Percentiles rank a stretch among this genome's conserved stretches.
Conservation (phyloP, 257 asterid species). For the Verbena officinalis region DNA sequence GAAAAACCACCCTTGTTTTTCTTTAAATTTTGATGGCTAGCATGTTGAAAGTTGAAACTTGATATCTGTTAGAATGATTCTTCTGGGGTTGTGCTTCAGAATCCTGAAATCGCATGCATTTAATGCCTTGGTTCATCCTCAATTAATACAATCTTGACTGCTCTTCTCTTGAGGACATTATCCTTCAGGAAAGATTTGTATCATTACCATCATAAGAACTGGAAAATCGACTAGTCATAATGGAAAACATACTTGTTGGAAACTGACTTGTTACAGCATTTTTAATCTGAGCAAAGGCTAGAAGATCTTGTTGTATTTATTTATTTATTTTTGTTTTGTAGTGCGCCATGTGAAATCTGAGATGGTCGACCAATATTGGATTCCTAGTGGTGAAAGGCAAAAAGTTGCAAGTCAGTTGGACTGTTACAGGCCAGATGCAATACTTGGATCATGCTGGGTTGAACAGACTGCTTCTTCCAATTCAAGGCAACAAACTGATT, state of each 20-base stretch:
- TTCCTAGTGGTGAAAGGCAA: conserved; percentile 27
- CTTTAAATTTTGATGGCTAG: background rate
- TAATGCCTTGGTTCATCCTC: background rate
- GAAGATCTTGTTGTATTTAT: background rate
- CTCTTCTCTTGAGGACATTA: background rate
- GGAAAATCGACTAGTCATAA: background rate
- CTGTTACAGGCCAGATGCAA: conserved; percentile 33
- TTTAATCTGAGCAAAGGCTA: background rate
- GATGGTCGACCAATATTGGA: conserved; percentile 29
- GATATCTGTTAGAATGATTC: background rate
- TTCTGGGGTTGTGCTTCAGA: background rate
- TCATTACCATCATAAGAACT: background rate
- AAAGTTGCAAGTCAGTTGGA: conserved; percentile 15
- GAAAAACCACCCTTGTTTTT: background rate
- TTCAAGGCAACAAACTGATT: conserved; percentile 24
- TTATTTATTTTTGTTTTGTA: conserved; percentile 14
- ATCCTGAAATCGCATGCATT: background rate
- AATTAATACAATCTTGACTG: background rate
- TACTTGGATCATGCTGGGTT: conserved; percentile 46
- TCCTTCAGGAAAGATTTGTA: background rate
- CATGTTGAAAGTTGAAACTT: background rate
- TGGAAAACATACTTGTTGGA: background rate
- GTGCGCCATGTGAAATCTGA: conserved; percentile 36
- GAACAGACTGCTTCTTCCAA: conserved; percentile 18
- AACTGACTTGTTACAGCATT: background rate